Conservation (phyloP, 768 basidiomycete genomes). For the Naematelia aurantialba region DNA sequence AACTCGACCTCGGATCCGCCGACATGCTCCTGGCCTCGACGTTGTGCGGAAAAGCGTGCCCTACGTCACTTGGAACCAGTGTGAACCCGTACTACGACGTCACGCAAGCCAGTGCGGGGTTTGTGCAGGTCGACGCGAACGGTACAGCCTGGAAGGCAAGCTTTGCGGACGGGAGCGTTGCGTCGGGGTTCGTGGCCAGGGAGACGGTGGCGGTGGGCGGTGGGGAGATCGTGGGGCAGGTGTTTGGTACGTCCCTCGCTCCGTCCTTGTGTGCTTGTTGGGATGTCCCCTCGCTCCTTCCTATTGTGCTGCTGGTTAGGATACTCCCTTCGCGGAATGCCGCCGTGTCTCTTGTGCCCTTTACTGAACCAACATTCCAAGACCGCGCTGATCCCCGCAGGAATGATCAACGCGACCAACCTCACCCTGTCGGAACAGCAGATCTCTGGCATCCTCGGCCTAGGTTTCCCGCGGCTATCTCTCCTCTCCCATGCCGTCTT, state of each 20-base stretch:
- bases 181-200: conserved; percentile 26
- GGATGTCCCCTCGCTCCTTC: no score
- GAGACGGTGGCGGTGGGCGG: conserved; percentile 25
- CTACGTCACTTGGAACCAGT: conserved; percentile 15
- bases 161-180: conserved; percentile 31
- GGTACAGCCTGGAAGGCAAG: conserved; percentile 25
- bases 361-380: no score
- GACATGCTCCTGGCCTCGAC: conserved; percentile 38
- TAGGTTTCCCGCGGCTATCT: conserved; percentile 40
- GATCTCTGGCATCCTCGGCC: conserved; percentile 37
- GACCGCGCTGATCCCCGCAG: conserved; percentile 12
- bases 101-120: conserved; percentile 10
- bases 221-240: conserved; percentile 12
- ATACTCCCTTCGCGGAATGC: no score
- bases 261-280: not conserved
- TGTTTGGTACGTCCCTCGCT: conserved; percentile 19
- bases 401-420: conserved; percentile 37
- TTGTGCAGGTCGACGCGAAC: conserved; percentile 23
- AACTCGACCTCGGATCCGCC: conserved; percentile 40
- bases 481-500: conserved; percentile 11
- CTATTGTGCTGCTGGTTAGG: no score
- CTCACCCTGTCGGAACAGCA: conserved; percentile 32
- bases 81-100: conserved; percentile 30
- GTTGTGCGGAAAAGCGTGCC: conserved; percentile 28
- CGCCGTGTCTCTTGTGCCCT: no score